Evolutionary conservation across 805 yeast genomes (phyloP), one percentile per base, ranked within the genome.

Genomic region (Citeromyces nyonsensis): DNA sequence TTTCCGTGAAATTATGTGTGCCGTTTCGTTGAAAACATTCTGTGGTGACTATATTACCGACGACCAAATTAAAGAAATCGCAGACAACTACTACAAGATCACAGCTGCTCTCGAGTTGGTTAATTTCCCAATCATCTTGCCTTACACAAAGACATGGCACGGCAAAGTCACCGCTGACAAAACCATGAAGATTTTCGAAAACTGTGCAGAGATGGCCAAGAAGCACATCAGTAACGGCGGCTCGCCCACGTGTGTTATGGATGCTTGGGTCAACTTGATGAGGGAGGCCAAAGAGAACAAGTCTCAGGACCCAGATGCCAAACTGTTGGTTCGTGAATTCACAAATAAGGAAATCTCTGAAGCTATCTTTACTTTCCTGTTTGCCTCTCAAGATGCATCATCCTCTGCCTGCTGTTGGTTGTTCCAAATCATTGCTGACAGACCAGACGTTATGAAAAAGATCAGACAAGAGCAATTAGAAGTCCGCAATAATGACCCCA

Each of bases 321-420:
- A 69, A 52, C 51, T 71, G 27, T 59, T 69, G 43, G 68, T 83
- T 42, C 75, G 96, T 53, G 88, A 79, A 40, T 91, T 91, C 59
- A 57, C 85, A 36, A 73, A 86, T 61, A 78, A 66, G 55, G 98
- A 91, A 57, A 88, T 91, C 45, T 81, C 95, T 13, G 97, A 91
- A 62, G 94, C 94, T 35, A 73, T 91, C 40, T 91, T 91, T 69
- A 91, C 98, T 10, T 91, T 91, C 57, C 62, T 91, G 54, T 91
- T 91, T 56, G 98, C 98, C 5, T 81, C 95, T 4, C 98, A 91
- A 60, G 98, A 91, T 58, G 98, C 98, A 15, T 81, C 95, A 6
- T 85, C 96, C 1, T 83, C 96, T 4, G 75, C 93, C 44, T 91
- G 95, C 40, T 88, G 97, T 57, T 91, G 98, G 98, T 66, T 91